Base-by-base conservation (phyloP, 225 moss, liverwort and hornwort genomes). In the Physcomitrellopsis africana region DNA sequence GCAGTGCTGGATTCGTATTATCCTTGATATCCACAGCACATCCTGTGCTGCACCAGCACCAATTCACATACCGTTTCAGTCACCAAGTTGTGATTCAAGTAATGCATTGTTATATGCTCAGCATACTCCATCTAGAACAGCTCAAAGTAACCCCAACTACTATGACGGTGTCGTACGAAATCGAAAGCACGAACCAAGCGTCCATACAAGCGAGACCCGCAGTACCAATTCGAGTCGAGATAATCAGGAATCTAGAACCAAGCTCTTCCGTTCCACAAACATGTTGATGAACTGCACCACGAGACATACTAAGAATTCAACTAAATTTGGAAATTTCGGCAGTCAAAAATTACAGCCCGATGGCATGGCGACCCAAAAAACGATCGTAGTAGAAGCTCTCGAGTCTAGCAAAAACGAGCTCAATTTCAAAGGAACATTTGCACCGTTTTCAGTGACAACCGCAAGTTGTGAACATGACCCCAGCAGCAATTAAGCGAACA, bases 21-120 rank as follows among this genome's bases (percentile, higher is more conserved):
- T 95, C 95, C 67, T 82, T 65, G 16, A 86, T 79, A 6, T 76
- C 73, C 26, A 89, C 90, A 54, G 87, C 71, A 69, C 69, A 73
- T 70, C 86, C 73, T 60, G 79, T 85, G 69, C 96, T 97, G 83
- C 73, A 79, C 63, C 79, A 64, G 64, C 77, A 22, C 42, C 71
- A 56, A 44, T 1, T 8, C 22, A 51, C 42, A 65, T 47, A 32
- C 43, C 20, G 26, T 64, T 20, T 72, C 24, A 74, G 9, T 18
- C 18, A 52, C 66, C 11, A 62, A 19, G 42, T 55, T 67, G 4
- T 51, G 45, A 69, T 68, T 63, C 29, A 46, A 74, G 60, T 17
- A 0, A 12, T 20, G 16, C 11, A 51, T 37, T 20, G 19, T 47
- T 54, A 29, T 9, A 65, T 11, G 56, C 17, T 0, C 3, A 1